Evolutionary conservation across 108 stramenopile genomes (phyloP).

Genomic region (Pseudonitzschia multistriata): DNA sequence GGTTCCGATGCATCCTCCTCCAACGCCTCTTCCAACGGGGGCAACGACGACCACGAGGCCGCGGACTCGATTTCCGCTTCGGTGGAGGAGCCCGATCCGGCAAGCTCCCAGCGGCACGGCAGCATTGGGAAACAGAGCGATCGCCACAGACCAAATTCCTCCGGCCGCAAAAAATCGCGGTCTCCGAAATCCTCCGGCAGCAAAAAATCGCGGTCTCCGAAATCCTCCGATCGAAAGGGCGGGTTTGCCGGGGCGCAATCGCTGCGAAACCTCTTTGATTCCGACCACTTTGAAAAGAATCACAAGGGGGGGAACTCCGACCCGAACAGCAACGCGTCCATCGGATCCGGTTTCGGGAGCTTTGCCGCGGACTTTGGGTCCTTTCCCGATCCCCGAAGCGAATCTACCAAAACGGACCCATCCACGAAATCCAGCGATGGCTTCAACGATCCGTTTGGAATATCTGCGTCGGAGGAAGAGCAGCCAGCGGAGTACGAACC

Average conservation of each 20-base stretch:
- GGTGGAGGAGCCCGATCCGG: neutral
- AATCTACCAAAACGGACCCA: neutral
- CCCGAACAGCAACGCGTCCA: neutral
- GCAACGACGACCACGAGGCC: neutral
- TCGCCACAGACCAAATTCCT: no score
- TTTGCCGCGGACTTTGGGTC: slow-evolving; percentile 27
- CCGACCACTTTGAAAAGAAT: neutral
- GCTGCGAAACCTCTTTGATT: neutral
- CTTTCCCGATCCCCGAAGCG: neutral
- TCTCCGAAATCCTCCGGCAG: neutral
- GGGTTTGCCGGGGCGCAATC: neutral
- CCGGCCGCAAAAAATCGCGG: neutral
- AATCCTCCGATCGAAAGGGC: neutral
- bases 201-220: neutral
- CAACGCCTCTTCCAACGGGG: neutral
- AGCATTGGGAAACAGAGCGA: neutral
- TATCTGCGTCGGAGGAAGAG: neutral
- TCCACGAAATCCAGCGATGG: neutral
- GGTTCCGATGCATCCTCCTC: neutral
- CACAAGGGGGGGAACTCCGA: neutral
- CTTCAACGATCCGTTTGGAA: slow-evolving; percentile 1
- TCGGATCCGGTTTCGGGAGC: slow-evolving; percentile 16
- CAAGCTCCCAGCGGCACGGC: neutral
- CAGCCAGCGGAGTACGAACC: slow-evolving; percentile 8
- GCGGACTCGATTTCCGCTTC: slow-evolving; percentile 4